Percentiles rank a stretch among this genome's conserved stretches.
These are phyloP conservation scores for Podosphaera xanthii DNA, from an alignment of 2,329 filamentous ascomycete species.

Conservation along the genomic window DNA sequence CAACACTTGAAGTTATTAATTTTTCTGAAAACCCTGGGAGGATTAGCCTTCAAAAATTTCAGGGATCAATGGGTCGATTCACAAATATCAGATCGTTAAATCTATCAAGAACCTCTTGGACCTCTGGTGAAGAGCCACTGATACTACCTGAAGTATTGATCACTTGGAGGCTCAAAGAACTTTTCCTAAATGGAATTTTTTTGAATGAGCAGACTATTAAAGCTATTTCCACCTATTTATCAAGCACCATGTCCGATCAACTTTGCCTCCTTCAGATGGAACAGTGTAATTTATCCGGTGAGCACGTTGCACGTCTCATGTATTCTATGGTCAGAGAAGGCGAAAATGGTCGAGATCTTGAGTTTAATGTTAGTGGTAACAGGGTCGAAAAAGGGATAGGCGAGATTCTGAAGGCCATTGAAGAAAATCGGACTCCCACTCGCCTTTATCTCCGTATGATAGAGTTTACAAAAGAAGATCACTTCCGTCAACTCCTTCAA, in stretches of 20 bases:
- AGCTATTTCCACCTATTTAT: slow-evolving; percentile 39
- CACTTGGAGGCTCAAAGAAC: slow-evolving; percentile 42
- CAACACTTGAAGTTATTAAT: slow-evolving; percentile 42
- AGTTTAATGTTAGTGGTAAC: slow-evolving; percentile 40
- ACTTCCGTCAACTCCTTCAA: slow-evolving; percentile 36
- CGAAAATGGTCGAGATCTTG: slow-evolving; percentile 30
- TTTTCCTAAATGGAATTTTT: slow-evolving; percentile 38
- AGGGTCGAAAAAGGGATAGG: slow-evolving; percentile 26
- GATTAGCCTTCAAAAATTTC: slow-evolving; percentile 38
- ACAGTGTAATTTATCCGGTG: slow-evolving; percentile 41
- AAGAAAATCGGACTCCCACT: slow-evolving; percentile 30
- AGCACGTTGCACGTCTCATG: slow-evolving; percentile 40
- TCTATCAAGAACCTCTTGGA: slow-evolving; percentile 39
- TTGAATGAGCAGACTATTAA: slow-evolving; percentile 41
- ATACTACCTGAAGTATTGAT: slow-evolving; percentile 41
- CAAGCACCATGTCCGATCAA: slow-evolving; percentile 33
- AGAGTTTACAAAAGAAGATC: slow-evolving; percentile 25
- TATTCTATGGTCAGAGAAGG: slow-evolving; percentile 32
- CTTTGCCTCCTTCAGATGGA: slow-evolving; percentile 40
- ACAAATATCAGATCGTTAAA: slow-evolving; percentile 41
- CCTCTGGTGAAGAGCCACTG: slow-evolving; percentile 38
- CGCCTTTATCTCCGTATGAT: slow-evolving; percentile 44
- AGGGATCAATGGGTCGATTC: slow-evolving; percentile 43
- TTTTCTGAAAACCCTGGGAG: slow-evolving; percentile 44
- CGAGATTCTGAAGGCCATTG: slow-evolving; percentile 27